Evolutionary conservation across 2,329 filamentous ascomycete genomes (phyloP).

Genomic region (Aaosphaeria arxii): DNA sequence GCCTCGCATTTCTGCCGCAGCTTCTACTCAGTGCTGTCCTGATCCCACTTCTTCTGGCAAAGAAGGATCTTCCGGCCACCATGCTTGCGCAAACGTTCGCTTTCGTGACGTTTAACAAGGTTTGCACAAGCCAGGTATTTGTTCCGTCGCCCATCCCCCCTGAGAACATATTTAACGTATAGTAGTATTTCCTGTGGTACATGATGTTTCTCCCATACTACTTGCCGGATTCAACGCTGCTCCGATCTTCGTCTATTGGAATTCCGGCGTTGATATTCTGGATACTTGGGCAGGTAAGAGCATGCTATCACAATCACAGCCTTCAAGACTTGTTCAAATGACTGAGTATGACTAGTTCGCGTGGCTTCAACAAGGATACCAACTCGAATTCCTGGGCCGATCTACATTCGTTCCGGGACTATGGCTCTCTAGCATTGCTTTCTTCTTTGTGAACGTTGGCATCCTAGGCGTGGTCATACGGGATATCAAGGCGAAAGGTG

Average conservation of each 20-base stretch:
- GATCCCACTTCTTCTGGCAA: slow-evolving; percentile 73
- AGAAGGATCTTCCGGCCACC: slow-evolving; percentile 74
- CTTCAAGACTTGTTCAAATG: background rate
- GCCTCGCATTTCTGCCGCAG: slow-evolving; percentile 85
- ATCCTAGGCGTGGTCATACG: slow-evolving; percentile 76
- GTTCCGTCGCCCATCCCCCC: slow-evolving; percentile 18
- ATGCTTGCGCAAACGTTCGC: slow-evolving; percentile 96
- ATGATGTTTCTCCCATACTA: slow-evolving; percentile 90
- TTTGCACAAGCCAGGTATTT: slow-evolving; percentile 90
- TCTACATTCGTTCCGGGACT: slow-evolving; percentile 85
- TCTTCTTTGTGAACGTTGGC: slow-evolving; percentile 86
- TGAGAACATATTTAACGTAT: slow-evolving; percentile 2
- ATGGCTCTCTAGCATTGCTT: slow-evolving; percentile 70
- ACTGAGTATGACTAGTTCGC: slow-evolving; percentile 21
- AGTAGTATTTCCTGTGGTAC: slow-evolving; percentile 97
- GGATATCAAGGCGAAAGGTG: slow-evolving; percentile 47
- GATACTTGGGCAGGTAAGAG: slow-evolving; percentile 64
- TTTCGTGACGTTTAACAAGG: slow-evolving; percentile 98
- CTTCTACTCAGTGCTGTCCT: slow-evolving; percentile 73
- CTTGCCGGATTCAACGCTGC: slow-evolving; percentile 73
- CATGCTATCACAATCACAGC: slow-evolving; percentile 1
- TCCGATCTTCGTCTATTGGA: slow-evolving; percentile 60
- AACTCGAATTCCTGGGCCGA: slow-evolving; percentile 60
- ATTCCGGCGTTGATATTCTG: slow-evolving; percentile 66
- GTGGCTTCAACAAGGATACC: slow-evolving; percentile 51